phyloP scores from a whole-genome alignment of 108 stramenopile genomes.

The Cyclotella choctawhatcheeana region DNA sequence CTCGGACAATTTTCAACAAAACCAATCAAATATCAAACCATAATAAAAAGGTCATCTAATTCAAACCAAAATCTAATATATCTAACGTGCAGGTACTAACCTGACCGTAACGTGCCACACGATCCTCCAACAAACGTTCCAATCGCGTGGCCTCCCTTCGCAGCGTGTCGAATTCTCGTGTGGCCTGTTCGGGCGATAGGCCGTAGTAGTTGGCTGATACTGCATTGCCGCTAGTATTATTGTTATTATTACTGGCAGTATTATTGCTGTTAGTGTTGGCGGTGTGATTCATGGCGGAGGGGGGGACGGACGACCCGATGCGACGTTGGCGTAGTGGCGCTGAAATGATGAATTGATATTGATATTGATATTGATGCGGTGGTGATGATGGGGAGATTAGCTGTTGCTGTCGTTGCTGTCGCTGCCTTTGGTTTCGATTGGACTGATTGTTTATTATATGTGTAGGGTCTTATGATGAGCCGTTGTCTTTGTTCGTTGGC shows the following conservation, averaged over 20 bases:
- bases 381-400: no score
- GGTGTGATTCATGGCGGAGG: background rate
- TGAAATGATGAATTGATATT: background rate
- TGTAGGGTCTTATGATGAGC: no score
- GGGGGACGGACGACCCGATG: background rate
- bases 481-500: no score
- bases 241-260: background rate
- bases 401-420: no score
- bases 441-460: no score
- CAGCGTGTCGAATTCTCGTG: constrained; percentile 68
- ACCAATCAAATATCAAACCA: no score
- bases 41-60: background rate
- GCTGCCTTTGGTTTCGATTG: no score
- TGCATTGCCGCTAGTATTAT: background rate
- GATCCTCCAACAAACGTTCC: constrained; percentile 81
- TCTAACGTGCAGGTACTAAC: constrained; percentile 30
- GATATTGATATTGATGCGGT: no score
- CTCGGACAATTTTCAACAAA: no score
- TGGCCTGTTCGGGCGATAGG: constrained; percentile 46
- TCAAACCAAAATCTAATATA: background rate
- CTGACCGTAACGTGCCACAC: constrained; percentile 84
- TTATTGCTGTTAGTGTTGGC: background rate
- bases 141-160: constrained; percentile 84
- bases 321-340: background rate
- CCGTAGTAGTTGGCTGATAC: constrained; percentile 14